These are phyloP conservation scores for Carex littledalei DNA, from an alignment of 176 grass and related monocot genomes.

Conservation along the genomic window DNA sequence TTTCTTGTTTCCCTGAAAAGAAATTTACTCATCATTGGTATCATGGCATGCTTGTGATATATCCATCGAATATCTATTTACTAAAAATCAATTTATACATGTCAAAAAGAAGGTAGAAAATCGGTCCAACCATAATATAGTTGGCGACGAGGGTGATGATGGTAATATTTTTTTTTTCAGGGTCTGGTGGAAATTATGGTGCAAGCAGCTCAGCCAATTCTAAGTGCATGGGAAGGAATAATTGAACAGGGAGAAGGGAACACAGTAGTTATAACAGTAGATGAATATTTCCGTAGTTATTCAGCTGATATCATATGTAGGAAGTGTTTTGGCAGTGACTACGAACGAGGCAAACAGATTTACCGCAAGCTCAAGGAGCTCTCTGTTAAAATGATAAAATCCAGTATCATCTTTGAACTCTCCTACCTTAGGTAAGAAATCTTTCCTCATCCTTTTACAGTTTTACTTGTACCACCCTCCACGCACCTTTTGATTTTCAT, in stretches of 20 bases:
- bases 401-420: conserved; percentile 66
- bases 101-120: neutral
- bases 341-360: conserved; percentile 57
- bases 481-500: neutral
- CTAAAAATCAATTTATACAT: neutral
- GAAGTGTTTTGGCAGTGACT: conserved; percentile 56
- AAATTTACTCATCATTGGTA: neutral
- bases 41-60: neutral
- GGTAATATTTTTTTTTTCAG: neutral
- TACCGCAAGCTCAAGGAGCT: conserved; percentile 55
- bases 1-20: neutral
- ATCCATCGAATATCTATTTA: neutral
- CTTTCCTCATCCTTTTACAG: neutral
- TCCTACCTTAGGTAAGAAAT: conserved; percentile 38
- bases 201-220: conserved; percentile 39
- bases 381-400: conserved; percentile 41
- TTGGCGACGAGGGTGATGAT: neutral
- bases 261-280: conserved; percentile 34
- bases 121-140: neutral
- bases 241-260: conserved; percentile 25
- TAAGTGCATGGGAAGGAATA: conserved; percentile 39
- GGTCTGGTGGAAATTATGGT: conserved; percentile 56
- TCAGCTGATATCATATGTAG: conserved; percentile 83
- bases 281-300: conserved; percentile 63
- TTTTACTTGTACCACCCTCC: neutral